Base-by-base conservation (phyloP, 306 rosid species). In the Medicago lupulina region DNA sequence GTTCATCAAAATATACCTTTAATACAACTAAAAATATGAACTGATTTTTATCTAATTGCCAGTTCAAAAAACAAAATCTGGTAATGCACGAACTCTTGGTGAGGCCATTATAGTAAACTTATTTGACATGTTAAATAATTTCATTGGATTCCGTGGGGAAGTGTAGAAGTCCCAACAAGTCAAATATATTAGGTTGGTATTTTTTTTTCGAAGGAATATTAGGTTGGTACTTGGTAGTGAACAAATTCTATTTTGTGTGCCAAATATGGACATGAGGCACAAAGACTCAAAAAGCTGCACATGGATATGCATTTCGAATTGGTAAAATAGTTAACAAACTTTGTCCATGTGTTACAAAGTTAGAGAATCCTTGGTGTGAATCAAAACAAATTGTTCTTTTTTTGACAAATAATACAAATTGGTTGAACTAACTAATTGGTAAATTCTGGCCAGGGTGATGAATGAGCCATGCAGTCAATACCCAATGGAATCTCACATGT, bases 361-460 rank as follows among this genome's bases (percentile, higher is more conserved):
- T 55, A 11, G 23, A 63, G 84, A 86, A 83, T 75, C 87, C 82
- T 50, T 83, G 69, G 87, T 47, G 41, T 38, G 8, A 13, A 28
- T 3, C 4, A 3, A 47, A 4, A 31, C 19, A 18, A 0, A 28
- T 28, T 28, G 4, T 28, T 28, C 9, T 8, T 3, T 50, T 50
- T 50, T 50, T 50, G 57, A 54, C 5, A 23, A 57, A 57, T 44
- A 57, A 54, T 59, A 8, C 47, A 62, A 15, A 63, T 13, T 36
- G 23, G 25, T 64, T 36, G 7, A 2, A 59, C 34, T 25, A 53
- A 18, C 8, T 50, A 51, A 2, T 19, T 51, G 7, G 8, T 12
- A 19, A 71, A 16, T n/a, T 28, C n/a, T 10, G 63, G 14, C 21
- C 41, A 80, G 72, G 39, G 76, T 71, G 82, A 28, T 28, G 51